Evolutionary conservation across 495 filamentous ascomycete genomes (phyloP).

Genomic region (Xylaria palmicola): DNA sequence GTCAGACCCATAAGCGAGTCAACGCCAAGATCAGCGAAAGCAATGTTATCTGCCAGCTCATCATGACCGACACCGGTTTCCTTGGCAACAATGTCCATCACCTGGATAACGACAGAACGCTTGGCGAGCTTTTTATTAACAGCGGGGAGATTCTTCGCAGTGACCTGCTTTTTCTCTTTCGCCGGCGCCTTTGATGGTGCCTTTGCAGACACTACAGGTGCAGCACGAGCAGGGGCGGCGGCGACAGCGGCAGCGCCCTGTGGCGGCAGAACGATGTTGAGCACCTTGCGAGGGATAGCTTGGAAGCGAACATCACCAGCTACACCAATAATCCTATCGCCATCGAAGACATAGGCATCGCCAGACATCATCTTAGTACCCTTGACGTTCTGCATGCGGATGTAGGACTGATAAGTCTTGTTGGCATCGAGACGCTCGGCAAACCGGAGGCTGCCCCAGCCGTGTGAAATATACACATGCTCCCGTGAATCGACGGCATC

Average conservation of each 20-base stretch:
- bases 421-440: slow-evolving; percentile 59
- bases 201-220: slow-evolving; percentile 42
- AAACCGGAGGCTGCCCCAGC: slow-evolving; percentile 74
- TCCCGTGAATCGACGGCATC: slow-evolving; percentile 69
- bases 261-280: slow-evolving; percentile 65
- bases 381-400: slow-evolving; percentile 63
- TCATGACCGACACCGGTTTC: slow-evolving; percentile 63
- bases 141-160: slow-evolving; percentile 40
- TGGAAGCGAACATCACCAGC: slow-evolving; percentile 61
- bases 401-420: slow-evolving; percentile 70
- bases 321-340: slow-evolving; percentile 57
- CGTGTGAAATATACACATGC: slow-evolving; percentile 73
- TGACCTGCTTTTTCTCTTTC: slow-evolving; percentile 46
- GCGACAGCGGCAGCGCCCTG: slow-evolving; percentile 43
- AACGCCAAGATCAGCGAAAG: slow-evolving; percentile 58
- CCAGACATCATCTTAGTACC: slow-evolving; percentile 53
- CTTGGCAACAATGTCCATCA: slow-evolving; percentile 63
- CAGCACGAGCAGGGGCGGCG: slow-evolving; percentile 31
- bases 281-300: slow-evolving; percentile 62
- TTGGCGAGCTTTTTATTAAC: slow-evolving; percentile 40
- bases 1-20: slow-evolving; percentile 60
- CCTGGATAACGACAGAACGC: slow-evolving; percentile 40
- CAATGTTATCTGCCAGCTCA: slow-evolving; percentile 57
- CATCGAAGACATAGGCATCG: slow-evolving; percentile 66
- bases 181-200: slow-evolving; percentile 38